A percentile compares a stretch with the other conserved stretches of the same genome.
phyloP scores from a whole-genome alignment of 169 alveolate genomes.

The Plasmodium vivax region DNA sequence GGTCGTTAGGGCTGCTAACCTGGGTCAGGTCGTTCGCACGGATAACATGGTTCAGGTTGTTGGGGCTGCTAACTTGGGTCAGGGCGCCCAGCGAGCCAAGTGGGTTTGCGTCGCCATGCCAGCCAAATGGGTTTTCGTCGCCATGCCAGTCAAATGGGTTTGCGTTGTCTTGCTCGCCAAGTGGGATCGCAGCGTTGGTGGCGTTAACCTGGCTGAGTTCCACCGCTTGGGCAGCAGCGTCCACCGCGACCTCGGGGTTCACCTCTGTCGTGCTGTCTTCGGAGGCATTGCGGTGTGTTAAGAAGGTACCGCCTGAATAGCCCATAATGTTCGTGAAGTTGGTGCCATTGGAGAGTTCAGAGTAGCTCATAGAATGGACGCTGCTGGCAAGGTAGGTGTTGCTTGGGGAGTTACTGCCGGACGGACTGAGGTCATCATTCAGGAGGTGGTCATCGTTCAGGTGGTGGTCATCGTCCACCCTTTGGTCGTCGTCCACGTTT shows the following conservation, averaged over 20 bases:
- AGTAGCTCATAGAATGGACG: neutral
- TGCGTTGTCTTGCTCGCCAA: neutral
- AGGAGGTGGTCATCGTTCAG: too few relatives aligned
- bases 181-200: neutral
- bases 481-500: too few relatives aligned
- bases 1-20: neutral
- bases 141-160: neutral
- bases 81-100: neutral
- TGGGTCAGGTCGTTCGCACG: too few relatives aligned
- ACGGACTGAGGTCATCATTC: neutral
- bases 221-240: neutral
- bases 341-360: neutral
- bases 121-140: neutral
- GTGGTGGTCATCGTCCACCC: too few relatives aligned
- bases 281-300: neutral
- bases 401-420: neutral
- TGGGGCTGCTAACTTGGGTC: neutral
- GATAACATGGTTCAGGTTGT: neutral
- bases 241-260: neutral
- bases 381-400: neutral
- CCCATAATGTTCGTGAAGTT: neutral
- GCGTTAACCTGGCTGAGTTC: neutral
- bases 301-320: neutral
- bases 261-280: neutral
- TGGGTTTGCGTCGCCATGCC: neutral